Evolutionary conservation across 768 basidiomycete species (phyloP), one percentile per base, ranked within the genome.

Genomic region (Lyophyllum shimeji): DNA sequence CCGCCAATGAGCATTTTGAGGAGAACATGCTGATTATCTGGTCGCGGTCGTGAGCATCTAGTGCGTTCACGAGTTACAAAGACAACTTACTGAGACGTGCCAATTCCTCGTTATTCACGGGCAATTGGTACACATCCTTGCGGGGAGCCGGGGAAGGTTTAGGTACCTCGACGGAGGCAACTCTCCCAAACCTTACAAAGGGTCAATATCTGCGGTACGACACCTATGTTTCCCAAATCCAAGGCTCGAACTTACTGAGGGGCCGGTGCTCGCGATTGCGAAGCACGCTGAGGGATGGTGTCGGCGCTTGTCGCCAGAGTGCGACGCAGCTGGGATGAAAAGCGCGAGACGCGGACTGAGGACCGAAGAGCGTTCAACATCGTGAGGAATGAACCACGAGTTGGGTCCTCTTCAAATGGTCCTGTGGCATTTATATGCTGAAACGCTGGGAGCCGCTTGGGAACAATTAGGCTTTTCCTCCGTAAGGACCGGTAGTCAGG

Each of bases 1-100:
- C 51, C 51, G 6, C 51, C 51, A 21, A 52, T 52, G 11, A 52
- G 42, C 51, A 52, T 52, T n/a, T 52, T 52, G 11, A 52, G 43
- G 2, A 52, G 43, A 21, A 52, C 43, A 45, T 52, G 51, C 43
- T 52, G 51, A 52, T 52, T 52, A 25, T 52, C 51, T 52, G 15
- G 25, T 21, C 13, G n/a, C 18, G 18, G 11, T 17, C 20, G 45
- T 46, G 7, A 25, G 13, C 15, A 23, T 13, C 9, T 17, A 4
- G 24, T 12, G 17, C 25, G 13, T 29, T 21, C 20, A 11, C n/a
- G 12, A n/a, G 42, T 25, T 20, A 17, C 7, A 2, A 27, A 3
- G 17, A 18, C 18, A 9, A 49, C 27, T 39, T 42, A 48, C 50
- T 56, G 11, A 51, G 20, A 21, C 33, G 24, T 15, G 55, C 55